These are phyloP conservation scores for Rheum nobile DNA, from an alignment of 148 eudicot genomes.

Conservation along the genomic window DNA sequence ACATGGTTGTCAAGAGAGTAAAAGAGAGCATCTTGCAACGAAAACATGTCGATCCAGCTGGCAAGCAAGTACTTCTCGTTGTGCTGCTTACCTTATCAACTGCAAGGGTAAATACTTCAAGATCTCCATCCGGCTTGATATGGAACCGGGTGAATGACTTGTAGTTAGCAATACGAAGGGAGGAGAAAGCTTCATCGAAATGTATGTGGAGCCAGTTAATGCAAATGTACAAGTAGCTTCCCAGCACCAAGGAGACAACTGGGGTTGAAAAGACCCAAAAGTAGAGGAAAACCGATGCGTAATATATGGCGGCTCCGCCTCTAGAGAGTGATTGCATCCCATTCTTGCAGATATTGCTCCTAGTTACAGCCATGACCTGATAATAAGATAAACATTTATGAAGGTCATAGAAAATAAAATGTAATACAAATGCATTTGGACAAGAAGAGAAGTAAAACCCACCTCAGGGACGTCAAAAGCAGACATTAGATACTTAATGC, in stretches of 20 bases:
- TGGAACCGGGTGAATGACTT: slow-evolving; percentile 95
- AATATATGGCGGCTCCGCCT: slow-evolving; percentile 70
- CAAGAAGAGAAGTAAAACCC: neutral
- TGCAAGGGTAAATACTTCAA: slow-evolving; percentile 93
- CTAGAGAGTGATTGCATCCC: slow-evolving; percentile 77
- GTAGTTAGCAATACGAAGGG: slow-evolving; percentile 93
- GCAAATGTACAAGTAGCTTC: slow-evolving; percentile 91
- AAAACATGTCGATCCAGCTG: too few relatives aligned
- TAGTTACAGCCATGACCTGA: slow-evolving; percentile 94
- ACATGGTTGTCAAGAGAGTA: too few relatives aligned
- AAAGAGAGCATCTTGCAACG: neutral
- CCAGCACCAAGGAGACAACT: slow-evolving; percentile 86
- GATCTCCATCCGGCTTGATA: slow-evolving; percentile 54
- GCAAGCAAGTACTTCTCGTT: neutral
- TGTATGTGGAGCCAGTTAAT: slow-evolving; percentile 97
- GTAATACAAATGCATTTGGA: neutral
- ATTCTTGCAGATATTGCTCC: slow-evolving; percentile 82
- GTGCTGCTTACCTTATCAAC: slow-evolving; percentile 69
- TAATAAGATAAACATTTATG: neutral
- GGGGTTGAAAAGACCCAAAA: slow-evolving; percentile 99
- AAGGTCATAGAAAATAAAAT: neutral
- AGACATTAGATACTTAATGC: slow-evolving; percentile 97
- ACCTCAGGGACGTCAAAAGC: slow-evolving; percentile 99
- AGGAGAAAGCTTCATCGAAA: slow-evolving; percentile 98
- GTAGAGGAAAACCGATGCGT: slow-evolving; percentile 93